phyloP scores from a whole-genome alignment of 768 basidiomycete genomes.

The Cytidiella melzeri region DNA sequence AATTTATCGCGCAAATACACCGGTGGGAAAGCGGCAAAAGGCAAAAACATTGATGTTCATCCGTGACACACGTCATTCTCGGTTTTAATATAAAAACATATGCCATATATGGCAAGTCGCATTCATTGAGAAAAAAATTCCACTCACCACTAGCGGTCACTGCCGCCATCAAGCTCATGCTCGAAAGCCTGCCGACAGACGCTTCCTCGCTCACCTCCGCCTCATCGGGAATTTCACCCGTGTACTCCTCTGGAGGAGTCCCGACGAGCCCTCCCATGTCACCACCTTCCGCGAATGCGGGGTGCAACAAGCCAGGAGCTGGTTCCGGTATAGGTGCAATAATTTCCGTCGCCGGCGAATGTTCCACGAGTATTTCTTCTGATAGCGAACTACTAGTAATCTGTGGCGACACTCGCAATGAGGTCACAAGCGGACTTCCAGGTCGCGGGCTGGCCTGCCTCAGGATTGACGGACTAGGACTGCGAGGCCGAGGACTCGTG shows the following conservation, averaged over 20 bases:
- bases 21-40: background rate
- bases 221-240: constrained; percentile 33
- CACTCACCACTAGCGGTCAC: constrained; percentile 74
- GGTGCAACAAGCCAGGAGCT: background rate
- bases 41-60: background rate
- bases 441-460: constrained; percentile 1
- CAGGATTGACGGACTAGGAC: constrained; percentile 1
- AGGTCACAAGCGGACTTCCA: background rate
- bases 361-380: background rate
- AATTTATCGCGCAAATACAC: background rate
- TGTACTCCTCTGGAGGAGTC: constrained; percentile 3
- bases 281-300: background rate
- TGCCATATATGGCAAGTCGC: constrained; percentile 8
- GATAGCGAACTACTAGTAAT: background rate
- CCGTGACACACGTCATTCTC: constrained; percentile 1
- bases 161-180: constrained; percentile 91
- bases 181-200: constrained; percentile 78
- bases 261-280: background rate
- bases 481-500: background rate
- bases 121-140: constrained; percentile 13
- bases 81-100: constrained; percentile 5
- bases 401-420: too few relatives aligned
- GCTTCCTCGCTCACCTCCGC: constrained; percentile 57
- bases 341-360: background rate
- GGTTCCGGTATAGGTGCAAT: background rate